Conservation (phyloP, 306 rosid genomes). For the Prinsepia uniflora region DNA sequence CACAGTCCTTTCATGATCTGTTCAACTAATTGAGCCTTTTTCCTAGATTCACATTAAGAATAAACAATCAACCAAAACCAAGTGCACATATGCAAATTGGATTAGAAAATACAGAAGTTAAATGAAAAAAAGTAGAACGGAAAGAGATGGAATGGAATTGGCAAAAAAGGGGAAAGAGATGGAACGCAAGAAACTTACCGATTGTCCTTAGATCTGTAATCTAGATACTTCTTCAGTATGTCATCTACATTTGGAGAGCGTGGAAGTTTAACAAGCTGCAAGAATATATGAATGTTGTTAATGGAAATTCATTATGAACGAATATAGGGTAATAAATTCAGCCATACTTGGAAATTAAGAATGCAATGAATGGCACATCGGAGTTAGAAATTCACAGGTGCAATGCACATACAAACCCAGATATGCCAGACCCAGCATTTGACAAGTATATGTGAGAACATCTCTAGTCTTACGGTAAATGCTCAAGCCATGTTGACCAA, state of each 20-base stretch:
- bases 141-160: neutral
- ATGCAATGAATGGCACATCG: constrained; percentile 4
- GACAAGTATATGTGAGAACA: neutral
- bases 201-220: constrained; percentile 57
- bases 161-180: neutral
- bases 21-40: constrained; percentile 47
- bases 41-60: constrained; percentile 40
- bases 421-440: constrained; percentile 6
- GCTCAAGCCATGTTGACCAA: neutral
- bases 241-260: constrained; percentile 75
- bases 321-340: neutral
- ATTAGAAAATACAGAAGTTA: constrained; percentile 2
- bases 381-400: neutral
- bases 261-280: constrained; percentile 94
- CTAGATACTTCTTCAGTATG: constrained; percentile 63
- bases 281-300: constrained; percentile 1
- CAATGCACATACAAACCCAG: neutral
- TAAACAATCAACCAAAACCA: neutral
- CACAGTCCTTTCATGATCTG: constrained; percentile 66
- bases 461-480: neutral
- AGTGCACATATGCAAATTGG: neutral
- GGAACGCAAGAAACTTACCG: constrained; percentile 48
- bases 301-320: neutral
- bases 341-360: neutral
- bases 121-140: constrained; percentile 1